A percentile compares a stretch with the other conserved stretches of the same genome.
Evolutionary conservation across 2,329 filamentous ascomycete species (phyloP).

Genomic region (Penicillium sp.): DNA sequence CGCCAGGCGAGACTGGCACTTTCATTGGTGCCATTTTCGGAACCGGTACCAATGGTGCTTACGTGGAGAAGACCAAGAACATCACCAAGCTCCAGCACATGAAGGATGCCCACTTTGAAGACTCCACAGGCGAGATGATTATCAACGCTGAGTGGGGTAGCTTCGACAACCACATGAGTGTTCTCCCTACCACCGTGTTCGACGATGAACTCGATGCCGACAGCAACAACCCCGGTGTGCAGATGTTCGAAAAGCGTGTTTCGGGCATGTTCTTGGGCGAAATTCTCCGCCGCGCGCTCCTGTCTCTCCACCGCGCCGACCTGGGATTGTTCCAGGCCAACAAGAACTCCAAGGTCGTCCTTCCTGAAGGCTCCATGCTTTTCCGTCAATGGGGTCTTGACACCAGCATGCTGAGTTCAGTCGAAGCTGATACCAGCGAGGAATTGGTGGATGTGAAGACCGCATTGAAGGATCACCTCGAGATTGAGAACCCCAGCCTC

Average conservation of each 20-base stretch:
- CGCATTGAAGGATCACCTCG: slow-evolving; percentile 71
- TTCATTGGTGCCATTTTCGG: slow-evolving; percentile 96
- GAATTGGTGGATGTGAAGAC: slow-evolving; percentile 72
- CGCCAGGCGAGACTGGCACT: slow-evolving; percentile 79
- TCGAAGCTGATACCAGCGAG: slow-evolving; percentile 73
- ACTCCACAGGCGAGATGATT: slow-evolving; percentile 87
- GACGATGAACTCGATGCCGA: slow-evolving; percentile 74
- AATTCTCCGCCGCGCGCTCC: slow-evolving; percentile 74
- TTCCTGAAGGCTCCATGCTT: slow-evolving; percentile 64
- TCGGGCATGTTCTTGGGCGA: slow-evolving; percentile 98
- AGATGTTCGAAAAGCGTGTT: slow-evolving; percentile 99
- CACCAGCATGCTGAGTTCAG: slow-evolving; percentile 82
- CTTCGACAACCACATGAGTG: slow-evolving; percentile 89
- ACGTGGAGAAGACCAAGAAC: slow-evolving; percentile 85
- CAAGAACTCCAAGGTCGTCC: slow-evolving; percentile 70
- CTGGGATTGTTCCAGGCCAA: slow-evolving; percentile 71
- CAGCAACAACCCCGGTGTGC: slow-evolving; percentile 86
- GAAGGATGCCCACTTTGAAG: slow-evolving; percentile 63
- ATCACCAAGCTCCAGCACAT: slow-evolving; percentile 69
- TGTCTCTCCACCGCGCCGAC: slow-evolving; percentile 66
- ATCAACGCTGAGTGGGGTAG: slow-evolving; percentile 98
- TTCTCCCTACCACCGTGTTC: slow-evolving; percentile 81
- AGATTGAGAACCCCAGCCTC: slow-evolving; percentile 70
- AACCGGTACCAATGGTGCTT: slow-evolving; percentile 95
- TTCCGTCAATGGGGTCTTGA: slow-evolving; percentile 85